Evolutionary conservation across 345 rosid species (phyloP), one percentile per base, ranked within the genome.

Genomic region (Diplotaxis tenuifolia): DNA sequence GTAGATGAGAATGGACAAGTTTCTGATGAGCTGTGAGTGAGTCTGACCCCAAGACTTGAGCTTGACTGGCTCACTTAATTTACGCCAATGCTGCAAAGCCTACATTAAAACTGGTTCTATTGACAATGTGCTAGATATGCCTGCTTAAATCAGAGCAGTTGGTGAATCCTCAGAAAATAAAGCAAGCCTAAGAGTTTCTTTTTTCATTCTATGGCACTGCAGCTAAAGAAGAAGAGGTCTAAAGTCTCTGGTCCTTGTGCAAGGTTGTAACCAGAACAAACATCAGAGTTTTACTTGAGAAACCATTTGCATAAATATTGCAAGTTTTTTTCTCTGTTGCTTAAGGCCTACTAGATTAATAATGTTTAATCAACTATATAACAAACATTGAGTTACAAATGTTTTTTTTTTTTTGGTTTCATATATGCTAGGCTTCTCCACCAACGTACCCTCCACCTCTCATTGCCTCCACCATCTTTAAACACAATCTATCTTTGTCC

Each of bases 51-150:
- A 34, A 8, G 4, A 3, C 38, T 72, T 42, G 70, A 20, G 8
- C 6, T 83, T 79, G 83, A 84, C 64, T 91, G 88, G 85, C 56
- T 77, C 80, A 29, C 79, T 21, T 86, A 84, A 29, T 78, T 21
- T 86, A 84, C 69, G 71, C 73, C 21, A 63, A 62, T n/a, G n/a
- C n/a, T n/a, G n/a, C n/a, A n/a, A n/a, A n/a, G n/a, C 32, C 65
- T 22, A 87, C 87, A 27, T 27, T 27, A 2, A 84, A 77, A n/a
- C n/a, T n/a, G n/a, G n/a, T n/a, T n/a, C n/a, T n/a, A n/a, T n/a
- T n/a, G n/a, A n/a, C n/a, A n/a, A n/a, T n/a, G n/a, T n/a, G n/a
- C n/a, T n/a, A n/a, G n/a, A n/a, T n/a, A n/a, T n/a, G n/a, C n/a
- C n/a, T n/a, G n/a, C n/a, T n/a, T n/a, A n/a, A n/a, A n/a, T n/a